Base-by-base conservation (phyloP, 2,329 filamentous ascomycete genomes). In the Botryotinia calthae region DNA sequence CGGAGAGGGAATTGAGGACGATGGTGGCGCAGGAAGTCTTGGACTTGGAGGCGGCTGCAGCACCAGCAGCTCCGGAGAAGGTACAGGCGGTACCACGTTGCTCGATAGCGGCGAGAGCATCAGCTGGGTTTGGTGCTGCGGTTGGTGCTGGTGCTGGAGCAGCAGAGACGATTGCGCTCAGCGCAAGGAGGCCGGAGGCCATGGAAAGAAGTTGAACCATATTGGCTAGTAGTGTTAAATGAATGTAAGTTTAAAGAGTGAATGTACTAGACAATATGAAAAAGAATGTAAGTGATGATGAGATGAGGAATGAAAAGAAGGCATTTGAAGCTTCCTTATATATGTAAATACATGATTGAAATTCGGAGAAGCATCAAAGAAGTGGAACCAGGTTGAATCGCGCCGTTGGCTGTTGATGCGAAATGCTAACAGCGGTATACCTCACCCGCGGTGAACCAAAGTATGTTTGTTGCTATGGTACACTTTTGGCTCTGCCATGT, bases 1-100 rank as follows among this genome's bases (percentile, higher is more conserved):
- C 88, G 25, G 81, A 81, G 68, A 91, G 84, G 74, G 84, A 83
- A 73, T 82, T 83, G 37, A 91, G 82, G 40, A 85, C 81, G 73
- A 91, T 89, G 68, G 82, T 84, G 12, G 86, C 82, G 81, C 89
- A 91, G 28, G 83, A 82, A 6, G 79, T 76, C 81, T 88, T 88
- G 78, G 83, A 82, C 73, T 83, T 83, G 73, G 82, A 84, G 61
- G 85, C 86, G 4, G 82, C 76, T 9, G 84, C 82, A 64, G 86
- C 85, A 73, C 84, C 83, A 58, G 83, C 82, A 65, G 86, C 84
- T 72, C 84, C 83, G 59, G 84, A 87, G 79, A 90, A 89, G 25
- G 86, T 89, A 81, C 88, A 90, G 74, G 82, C 80, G 28, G 81
- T 79, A n/a, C 62, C 76, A 56, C 77, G 65, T 64, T 77, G 77